These are phyloP conservation scores for Kodamaea sagamina DNA, from an alignment of 805 yeast genomes.

Conservation along the genomic window DNA sequence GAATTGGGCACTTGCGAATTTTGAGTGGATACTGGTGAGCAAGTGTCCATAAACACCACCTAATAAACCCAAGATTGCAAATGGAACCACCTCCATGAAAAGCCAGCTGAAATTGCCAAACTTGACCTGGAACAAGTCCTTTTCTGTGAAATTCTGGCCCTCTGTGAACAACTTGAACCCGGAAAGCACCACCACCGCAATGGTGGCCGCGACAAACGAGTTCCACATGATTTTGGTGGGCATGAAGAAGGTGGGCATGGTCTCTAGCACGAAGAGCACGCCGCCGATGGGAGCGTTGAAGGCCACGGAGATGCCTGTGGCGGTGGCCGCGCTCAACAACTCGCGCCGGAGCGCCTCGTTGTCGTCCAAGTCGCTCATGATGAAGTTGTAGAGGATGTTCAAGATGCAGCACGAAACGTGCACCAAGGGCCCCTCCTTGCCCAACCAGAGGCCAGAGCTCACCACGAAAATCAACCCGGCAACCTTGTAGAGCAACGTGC, in stretches of 20 bases:
- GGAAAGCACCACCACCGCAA: conserved; percentile 61
- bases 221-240: conserved; percentile 76
- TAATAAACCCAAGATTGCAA: conserved; percentile 63
- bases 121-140: conserved; percentile 61
- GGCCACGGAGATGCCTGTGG: conserved; percentile 83
- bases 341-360: conserved; percentile 69
- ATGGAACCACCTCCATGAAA: conserved; percentile 68
- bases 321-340: conserved; percentile 69
- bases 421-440: conserved; percentile 85
- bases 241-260: conserved; percentile 61
- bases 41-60: conserved; percentile 70
- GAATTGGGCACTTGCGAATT: conserved; percentile 27
- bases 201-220: conserved; percentile 76
- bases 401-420: conserved; percentile 68
- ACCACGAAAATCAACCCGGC: conserved; percentile 63
- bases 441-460: conserved; percentile 79
- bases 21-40: conserved; percentile 50
- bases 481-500: conserved; percentile 56
- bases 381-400: conserved; percentile 37
- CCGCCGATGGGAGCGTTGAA: conserved; percentile 90
- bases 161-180: conserved; percentile 43
- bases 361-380: conserved; percentile 27
- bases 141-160: conserved; percentile 44
- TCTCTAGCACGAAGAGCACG: conserved; percentile 74
- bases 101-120: conserved; percentile 74